Percentiles rank a stretch among this genome's conserved stretches.
Conservation (phyloP, 805 yeast species). For the Cyberlindnera suaveolens region DNA sequence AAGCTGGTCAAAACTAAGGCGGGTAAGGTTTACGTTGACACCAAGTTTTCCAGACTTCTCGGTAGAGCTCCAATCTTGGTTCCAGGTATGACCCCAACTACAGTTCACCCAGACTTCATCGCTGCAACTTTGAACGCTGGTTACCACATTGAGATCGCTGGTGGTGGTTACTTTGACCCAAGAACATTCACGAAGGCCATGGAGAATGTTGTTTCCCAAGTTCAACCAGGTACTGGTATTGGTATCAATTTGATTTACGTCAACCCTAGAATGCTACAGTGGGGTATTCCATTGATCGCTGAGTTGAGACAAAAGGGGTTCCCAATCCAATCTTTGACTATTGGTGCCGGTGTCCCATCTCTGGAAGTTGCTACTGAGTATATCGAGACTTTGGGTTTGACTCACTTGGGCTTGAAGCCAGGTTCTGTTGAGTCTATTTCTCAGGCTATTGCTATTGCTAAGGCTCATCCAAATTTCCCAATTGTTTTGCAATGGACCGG, state of each 20-base stretch:
- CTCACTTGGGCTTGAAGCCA: conserved; percentile 94
- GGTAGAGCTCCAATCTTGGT: conserved; percentile 96
- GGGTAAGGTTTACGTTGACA: conserved; percentile 81
- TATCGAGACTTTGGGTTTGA: conserved; percentile 84
- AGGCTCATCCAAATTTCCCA: conserved; percentile 94
- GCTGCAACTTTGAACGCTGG: conserved; percentile 95
- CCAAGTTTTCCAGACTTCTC: conserved; percentile 85
- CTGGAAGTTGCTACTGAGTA: conserved; percentile 95
- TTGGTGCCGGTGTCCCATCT: conserved; percentile 99
- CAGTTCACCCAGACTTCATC: conserved; percentile 90
- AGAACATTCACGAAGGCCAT: conserved; percentile 67
- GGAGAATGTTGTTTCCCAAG: conserved; percentile 58
- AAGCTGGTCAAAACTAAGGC: conserved; percentile 67
- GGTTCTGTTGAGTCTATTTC: conserved; percentile 92
- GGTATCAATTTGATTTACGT: conserved; percentile 92
- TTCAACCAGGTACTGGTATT: conserved; percentile 83
- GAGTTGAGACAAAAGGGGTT: conserved; percentile 84
- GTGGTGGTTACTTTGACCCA: conserved; percentile 95
- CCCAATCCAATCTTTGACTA: conserved; percentile 93
- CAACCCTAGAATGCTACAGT: conserved; percentile 94
- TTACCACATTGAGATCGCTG: conserved; percentile 95
- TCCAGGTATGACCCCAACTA: conserved; percentile 99
- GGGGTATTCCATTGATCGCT: conserved; percentile 96
- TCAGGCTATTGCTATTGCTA: conserved; percentile 84
- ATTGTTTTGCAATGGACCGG: conserved; percentile 99